Base-by-base conservation (phyloP, 345 rosid genomes). In the Alliaria petiolata region DNA sequence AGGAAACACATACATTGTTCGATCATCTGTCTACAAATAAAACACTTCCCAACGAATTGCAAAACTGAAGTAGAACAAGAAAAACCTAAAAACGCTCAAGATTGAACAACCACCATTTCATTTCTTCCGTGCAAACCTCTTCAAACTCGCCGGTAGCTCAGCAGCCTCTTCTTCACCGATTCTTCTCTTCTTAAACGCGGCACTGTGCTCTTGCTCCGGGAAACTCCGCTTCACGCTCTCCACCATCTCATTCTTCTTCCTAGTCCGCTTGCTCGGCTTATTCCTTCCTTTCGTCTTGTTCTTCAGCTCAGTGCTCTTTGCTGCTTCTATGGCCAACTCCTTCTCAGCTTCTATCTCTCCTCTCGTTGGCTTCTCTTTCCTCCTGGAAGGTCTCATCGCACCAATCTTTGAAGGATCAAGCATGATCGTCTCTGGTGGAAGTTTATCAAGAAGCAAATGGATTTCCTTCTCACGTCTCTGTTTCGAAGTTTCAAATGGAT, bases 381-480 rank as follows among this genome's bases (percentile, higher is more conserved):
- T 89, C 76, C 58, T 79, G 0, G 67, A 35, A 0, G 84, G 78
- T 80, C 74, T 82, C 79, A 89, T 77, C 0, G 92, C 84, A 20
- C 97, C 99, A 39, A 91, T 88, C 87, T 84, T 91, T 8, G 99
- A 79, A 28, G 99, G 97, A 65, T 95, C 88, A 25, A 88, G 81
- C 95, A 88, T 86, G 60, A 95, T 85, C 16, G 99, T 89, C 82
- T 91, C 99, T 0, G 93, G 95, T 10, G 89, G 96, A 40, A 95
- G 99, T 83, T 95, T 95, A 85, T 91, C 99, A 4, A 91, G 95
- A 75, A 91, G 93, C 59, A 80, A 53, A 26, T 69, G 87, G 5
- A 95, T 81, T 83, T 95, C 97, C 82, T 91, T 95, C 86, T 91
- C 97, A 17, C 91, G 69, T 58, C 95, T 67, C 77, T 95, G 99